Percentiles rank a stretch among this genome's conserved stretches.
These are phyloP conservation scores for Sporobolus alterniflorus DNA, from an alignment of 202 grass and related monocot genomes.

Conservation along the genomic window DNA sequence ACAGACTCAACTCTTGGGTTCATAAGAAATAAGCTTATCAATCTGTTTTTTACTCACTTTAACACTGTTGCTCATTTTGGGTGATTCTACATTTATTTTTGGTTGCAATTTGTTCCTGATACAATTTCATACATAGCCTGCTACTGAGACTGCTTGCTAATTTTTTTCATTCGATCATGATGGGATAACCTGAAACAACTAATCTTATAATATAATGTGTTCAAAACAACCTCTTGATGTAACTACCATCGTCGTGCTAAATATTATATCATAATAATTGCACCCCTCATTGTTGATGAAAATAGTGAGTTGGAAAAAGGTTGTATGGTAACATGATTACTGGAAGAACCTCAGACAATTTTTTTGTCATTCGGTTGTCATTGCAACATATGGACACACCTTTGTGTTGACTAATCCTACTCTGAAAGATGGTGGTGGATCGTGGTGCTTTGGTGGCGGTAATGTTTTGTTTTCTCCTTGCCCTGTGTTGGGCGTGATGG, in stretches of 20 bases:
- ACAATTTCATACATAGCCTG: too few relatives aligned
- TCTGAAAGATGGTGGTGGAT: too few relatives aligned
- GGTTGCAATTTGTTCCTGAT: too few relatives aligned
- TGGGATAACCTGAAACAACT: background rate
- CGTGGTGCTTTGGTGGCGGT: too few relatives aligned
- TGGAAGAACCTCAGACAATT: background rate
- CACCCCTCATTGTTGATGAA: background rate
- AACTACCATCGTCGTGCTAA: background rate
- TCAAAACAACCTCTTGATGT: slow-evolving; percentile 7
- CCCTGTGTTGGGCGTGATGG: too few relatives aligned
- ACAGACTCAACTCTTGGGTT: background rate
- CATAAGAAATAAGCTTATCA: background rate
- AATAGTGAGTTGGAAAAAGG: background rate
- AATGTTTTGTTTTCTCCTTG: too few relatives aligned
- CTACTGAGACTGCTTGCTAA: background rate
- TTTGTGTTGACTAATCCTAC: too few relatives aligned
- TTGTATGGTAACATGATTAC: background rate
- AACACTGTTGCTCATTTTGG: background rate
- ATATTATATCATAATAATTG: background rate
- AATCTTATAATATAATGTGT: background rate
- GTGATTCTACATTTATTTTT: too few relatives aligned
- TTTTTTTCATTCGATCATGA: background rate
- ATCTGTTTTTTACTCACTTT: background rate
- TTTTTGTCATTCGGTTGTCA: background rate
- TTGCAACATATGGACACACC: background rate